Percentiles rank a stretch among this genome's conserved stretches.
Conservation (phyloP, 2,329 filamentous ascomycete species). For the Chaetomium sp. region DNA sequence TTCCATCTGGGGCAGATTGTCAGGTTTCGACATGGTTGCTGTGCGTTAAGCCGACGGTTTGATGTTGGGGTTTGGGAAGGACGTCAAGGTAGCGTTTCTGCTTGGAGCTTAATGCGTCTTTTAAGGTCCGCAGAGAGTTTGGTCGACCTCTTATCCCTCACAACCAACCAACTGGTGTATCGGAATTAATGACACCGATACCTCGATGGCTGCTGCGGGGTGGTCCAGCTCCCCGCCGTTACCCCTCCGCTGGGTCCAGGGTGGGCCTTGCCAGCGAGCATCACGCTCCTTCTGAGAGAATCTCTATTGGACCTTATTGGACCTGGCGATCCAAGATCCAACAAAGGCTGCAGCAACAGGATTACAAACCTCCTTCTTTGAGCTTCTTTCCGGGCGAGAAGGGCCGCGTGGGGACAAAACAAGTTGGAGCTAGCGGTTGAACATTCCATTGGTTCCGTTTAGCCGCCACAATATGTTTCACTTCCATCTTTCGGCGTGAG, state of each 20-base stretch:
- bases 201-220: slow-evolving; percentile 21
- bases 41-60: neutral
- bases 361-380: slow-evolving; percentile 2
- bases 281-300: neutral
- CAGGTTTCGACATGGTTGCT: slow-evolving; percentile 31
- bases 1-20: slow-evolving; percentile 56
- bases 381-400: neutral
- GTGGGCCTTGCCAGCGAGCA: neutral
- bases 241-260: slow-evolving; percentile 14
- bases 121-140: neutral
- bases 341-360: neutral
- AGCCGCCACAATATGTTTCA: neutral
- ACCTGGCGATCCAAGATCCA: too few species aligned
- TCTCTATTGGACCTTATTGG: neutral
- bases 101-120: neutral
- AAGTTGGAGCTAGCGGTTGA: neutral
- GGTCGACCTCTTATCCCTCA: neutral
- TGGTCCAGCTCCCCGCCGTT: neutral
- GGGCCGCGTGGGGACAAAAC: neutral
- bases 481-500: neutral
- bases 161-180: neutral
- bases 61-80: neutral
- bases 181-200: slow-evolving; percentile 11
- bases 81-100: neutral
- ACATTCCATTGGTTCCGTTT: neutral